Evolutionary conservation across 139 green algal species (phyloP), one percentile per base, ranked within the genome.

Genomic region (Coelastrella sp.): DNA sequence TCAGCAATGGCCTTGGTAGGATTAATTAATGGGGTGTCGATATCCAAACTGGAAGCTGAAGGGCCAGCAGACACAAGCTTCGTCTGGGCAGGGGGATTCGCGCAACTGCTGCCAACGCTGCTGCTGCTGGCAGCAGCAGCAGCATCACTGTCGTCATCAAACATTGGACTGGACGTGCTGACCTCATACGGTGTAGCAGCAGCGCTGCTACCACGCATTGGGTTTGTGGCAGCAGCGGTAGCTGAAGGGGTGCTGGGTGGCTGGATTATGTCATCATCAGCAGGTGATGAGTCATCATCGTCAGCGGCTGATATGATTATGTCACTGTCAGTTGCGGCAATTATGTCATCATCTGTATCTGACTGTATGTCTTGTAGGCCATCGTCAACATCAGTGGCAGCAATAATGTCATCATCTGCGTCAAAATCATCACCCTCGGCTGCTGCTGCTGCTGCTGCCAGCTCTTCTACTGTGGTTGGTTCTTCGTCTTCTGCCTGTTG

Each of bases 61-160:
- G 73, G 48, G 3, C 32, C 32, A 25, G 73, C 73, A 35, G 73
- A 66, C 32, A 81, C 32, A 21, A 81, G 48, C 73, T 81, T 81
- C 48, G 73, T 67, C 30, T 41, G 30, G 17, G 7, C 27, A 8
- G 50, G 27, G 8, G 48, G 50, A 19, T 15, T 15, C 8, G 3
- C 5, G 62, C 13, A 38, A 9, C 21, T 40, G 35, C 67, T 51
- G 34, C 67, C 27, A 37, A 4, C 37, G 37, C 35, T 76, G 67
- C 35, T 4, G 2, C n/a, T 69, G 62, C 6, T 21, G 11, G 53
- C 53, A n/a, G 17, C 21, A 64, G 53, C 17, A 32, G 21, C 11
- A 1, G 53, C 7, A 34, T 64, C 53, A 57, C 17, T n/a, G n/a
- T n/a, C n/a, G n/a, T n/a, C n/a, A n/a, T n/a, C n/a, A n/a, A n/a